phyloP scores from a whole-genome alignment of 2,329 filamentous ascomycete species.

The Exutisphaerella laricina region DNA sequence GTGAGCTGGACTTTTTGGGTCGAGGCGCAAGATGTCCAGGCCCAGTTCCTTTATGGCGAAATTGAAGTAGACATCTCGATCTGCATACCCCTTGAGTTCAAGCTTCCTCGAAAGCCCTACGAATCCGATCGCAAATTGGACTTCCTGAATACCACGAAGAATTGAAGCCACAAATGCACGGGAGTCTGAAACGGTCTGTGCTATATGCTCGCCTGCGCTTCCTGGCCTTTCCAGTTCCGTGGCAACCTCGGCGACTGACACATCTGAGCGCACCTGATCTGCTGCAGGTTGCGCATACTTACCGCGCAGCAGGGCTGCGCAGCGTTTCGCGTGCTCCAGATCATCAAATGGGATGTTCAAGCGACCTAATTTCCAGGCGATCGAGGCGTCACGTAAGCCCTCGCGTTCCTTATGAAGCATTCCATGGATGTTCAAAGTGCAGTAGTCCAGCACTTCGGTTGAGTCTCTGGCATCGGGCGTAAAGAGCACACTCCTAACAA shows the following conservation, averaged over 20 bases:
- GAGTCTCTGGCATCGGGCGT: slow-evolving; percentile 79
- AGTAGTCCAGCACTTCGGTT: slow-evolving; percentile 80
- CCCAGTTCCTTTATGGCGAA: slow-evolving; percentile 95
- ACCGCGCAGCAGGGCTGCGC: slow-evolving; percentile 47
- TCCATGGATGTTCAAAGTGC: slow-evolving; percentile 85
- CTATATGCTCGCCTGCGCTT: slow-evolving; percentile 62
- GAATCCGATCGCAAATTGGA: slow-evolving; percentile 91
- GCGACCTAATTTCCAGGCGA: slow-evolving; percentile 84
- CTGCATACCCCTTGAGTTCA: slow-evolving; percentile 58
- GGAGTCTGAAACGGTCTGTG: slow-evolving; percentile 82
- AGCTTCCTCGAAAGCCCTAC: slow-evolving; percentile 80
- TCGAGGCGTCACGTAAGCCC: slow-evolving; percentile 81
- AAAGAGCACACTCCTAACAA: slow-evolving; percentile 78
- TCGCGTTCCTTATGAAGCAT: slow-evolving; percentile 79
- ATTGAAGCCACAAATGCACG: slow-evolving; percentile 89
- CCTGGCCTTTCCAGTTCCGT: slow-evolving; percentile 66
- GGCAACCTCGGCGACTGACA: slow-evolving; percentile 66
- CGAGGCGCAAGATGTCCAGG: slow-evolving; percentile 83
- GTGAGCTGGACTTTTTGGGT: slow-evolving; percentile 88
- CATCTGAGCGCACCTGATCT: slow-evolving; percentile 42
- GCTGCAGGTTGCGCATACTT: slow-evolving; percentile 27
- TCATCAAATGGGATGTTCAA: slow-evolving; percentile 90
- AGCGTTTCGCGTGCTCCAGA: slow-evolving; percentile 57
- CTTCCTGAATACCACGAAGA: slow-evolving; percentile 86
- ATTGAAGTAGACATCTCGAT: slow-evolving; percentile 72